These are phyloP conservation scores for Chamaecyparis obtusa DNA, from an alignment of 75 land plant species.

Conservation along the genomic window DNA sequence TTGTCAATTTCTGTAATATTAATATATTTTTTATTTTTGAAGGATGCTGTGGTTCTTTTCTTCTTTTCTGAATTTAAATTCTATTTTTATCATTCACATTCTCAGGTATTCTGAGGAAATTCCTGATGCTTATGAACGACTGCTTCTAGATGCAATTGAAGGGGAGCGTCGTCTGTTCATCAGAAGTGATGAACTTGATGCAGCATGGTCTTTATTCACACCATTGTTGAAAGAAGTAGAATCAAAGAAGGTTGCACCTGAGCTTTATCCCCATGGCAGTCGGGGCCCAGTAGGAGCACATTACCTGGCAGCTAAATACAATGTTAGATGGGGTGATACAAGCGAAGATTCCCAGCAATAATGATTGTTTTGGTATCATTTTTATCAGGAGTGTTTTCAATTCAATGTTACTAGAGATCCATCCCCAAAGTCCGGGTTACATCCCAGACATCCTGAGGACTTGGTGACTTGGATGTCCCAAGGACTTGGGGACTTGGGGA, in stretches of 20 bases:
- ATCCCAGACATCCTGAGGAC: no score
- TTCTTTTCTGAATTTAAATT: no score
- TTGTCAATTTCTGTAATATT: slow-evolving; percentile 12
- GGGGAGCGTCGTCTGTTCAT: slow-evolving; percentile 90
- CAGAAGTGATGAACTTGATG: slow-evolving; percentile 92
- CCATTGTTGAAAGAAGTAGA: slow-evolving; percentile 89
- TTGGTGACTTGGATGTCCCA: no score
- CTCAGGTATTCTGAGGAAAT: slow-evolving; percentile 77
- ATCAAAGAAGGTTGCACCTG: slow-evolving; percentile 69
- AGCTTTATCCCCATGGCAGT: slow-evolving; percentile 90
- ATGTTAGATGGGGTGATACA: slow-evolving; percentile 90
- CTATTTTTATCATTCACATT: background rate
- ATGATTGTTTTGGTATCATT: background rate
- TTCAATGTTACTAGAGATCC: no score
- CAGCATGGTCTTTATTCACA: slow-evolving; percentile 90
- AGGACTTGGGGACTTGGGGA: no score
- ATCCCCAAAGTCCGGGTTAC: no score
- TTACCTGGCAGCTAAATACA: slow-evolving; percentile 89
- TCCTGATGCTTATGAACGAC: slow-evolving; percentile 94
- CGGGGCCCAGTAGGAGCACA: slow-evolving; percentile 93
- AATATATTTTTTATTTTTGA: background rate
- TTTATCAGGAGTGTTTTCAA: background rate
- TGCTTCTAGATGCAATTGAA: slow-evolving; percentile 88
- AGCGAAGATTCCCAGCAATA: slow-evolving; percentile 21
- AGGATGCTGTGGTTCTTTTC: background rate